phyloP scores from a whole-genome alignment of 495 filamentous ascomycete genomes.

The Tuber brumale region DNA sequence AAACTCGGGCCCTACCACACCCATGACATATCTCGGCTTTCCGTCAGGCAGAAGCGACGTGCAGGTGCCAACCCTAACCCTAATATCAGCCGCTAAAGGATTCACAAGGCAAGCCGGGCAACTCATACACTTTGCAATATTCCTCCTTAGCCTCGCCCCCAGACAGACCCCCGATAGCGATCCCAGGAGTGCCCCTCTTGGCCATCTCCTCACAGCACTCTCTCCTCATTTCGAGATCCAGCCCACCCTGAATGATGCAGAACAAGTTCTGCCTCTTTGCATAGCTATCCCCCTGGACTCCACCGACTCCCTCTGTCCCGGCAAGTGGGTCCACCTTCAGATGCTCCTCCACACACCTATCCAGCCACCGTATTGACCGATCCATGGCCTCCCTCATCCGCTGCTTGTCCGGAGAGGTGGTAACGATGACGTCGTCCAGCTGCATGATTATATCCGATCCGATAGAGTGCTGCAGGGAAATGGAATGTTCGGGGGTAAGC shows the following conservation, averaged over 20 bases:
- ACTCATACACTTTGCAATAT: slow-evolving; percentile 49
- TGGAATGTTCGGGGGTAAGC: slow-evolving; percentile 94
- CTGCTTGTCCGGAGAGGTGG: slow-evolving; percentile 77
- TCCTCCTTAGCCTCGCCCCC: slow-evolving; percentile 71
- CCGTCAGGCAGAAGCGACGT: slow-evolving; percentile 75
- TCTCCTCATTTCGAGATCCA: slow-evolving; percentile 80
- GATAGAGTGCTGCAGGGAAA: slow-evolving; percentile 91
- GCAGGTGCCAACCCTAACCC: slow-evolving; percentile 68
- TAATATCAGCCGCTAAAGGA: slow-evolving; percentile 12
- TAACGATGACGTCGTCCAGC: slow-evolving; percentile 92
- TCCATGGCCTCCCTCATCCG: slow-evolving; percentile 94
- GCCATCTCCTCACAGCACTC: slow-evolving; percentile 89
- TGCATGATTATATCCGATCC: slow-evolving; percentile 99
- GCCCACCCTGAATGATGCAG: slow-evolving; percentile 93
- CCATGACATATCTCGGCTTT: slow-evolving; percentile 97
- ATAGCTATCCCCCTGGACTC: slow-evolving; percentile 27
- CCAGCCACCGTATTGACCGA: slow-evolving; percentile 95
- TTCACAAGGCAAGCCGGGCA: neutral
- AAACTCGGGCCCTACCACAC: slow-evolving; percentile 56
- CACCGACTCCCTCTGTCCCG: slow-evolving; percentile 26
- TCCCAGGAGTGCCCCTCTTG: slow-evolving; percentile 81
- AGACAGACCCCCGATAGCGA: slow-evolving; percentile 90
- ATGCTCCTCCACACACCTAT: slow-evolving; percentile 90
- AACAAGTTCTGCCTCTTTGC: slow-evolving; percentile 78
- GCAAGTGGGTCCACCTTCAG: slow-evolving; percentile 55